phyloP scores from a whole-genome alignment of 768 basidiomycete species.

The Boletus rex-veris region DNA sequence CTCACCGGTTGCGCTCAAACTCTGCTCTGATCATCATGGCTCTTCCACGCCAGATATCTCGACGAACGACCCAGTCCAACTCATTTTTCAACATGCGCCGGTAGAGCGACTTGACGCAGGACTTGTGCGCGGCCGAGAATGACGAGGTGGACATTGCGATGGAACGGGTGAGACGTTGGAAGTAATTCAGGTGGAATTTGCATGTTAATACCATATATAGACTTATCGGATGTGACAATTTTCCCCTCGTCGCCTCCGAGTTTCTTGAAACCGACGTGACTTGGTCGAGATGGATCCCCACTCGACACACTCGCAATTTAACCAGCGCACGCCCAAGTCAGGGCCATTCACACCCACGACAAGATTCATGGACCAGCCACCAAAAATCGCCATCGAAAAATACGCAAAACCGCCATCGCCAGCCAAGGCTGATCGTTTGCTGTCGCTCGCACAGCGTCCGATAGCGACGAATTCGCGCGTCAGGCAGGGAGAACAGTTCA shows the following conservation, averaged over 20 bases:
- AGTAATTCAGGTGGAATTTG: conserved; percentile 7
- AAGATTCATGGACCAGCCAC: conserved; percentile 43
- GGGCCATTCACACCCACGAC: conserved; percentile 51
- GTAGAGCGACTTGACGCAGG: conserved; percentile 91
- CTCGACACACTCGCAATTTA: conserved; percentile 71
- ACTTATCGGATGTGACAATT: neutral
- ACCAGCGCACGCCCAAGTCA: conserved; percentile 64
- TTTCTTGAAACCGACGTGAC: neutral
- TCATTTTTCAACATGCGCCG: conserved; percentile 81
- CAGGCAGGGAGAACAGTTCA: conserved; percentile 71
- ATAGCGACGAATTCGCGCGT: conserved; percentile 79
- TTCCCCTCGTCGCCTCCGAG: neutral
- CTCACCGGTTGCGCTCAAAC: conserved; percentile 88
- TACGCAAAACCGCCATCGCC: conserved; percentile 39
- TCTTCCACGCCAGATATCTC: conserved; percentile 82
- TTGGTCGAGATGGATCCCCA: conserved; percentile 64
- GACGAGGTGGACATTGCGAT: conserved; percentile 50
- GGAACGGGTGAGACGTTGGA: neutral
- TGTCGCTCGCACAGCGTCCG: conserved; percentile 41
- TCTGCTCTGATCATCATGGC: conserved; percentile 86
- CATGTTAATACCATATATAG: conserved; percentile 15
- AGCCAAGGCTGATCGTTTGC: conserved; percentile 21
- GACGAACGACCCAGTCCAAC: conserved; percentile 84
- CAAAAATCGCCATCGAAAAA: conserved; percentile 43
- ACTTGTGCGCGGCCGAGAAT: conserved; percentile 72